These are phyloP conservation scores for Xylaria sp. DNA, from an alignment of 2,329 filamentous ascomycete species.

Conservation along the genomic window DNA sequence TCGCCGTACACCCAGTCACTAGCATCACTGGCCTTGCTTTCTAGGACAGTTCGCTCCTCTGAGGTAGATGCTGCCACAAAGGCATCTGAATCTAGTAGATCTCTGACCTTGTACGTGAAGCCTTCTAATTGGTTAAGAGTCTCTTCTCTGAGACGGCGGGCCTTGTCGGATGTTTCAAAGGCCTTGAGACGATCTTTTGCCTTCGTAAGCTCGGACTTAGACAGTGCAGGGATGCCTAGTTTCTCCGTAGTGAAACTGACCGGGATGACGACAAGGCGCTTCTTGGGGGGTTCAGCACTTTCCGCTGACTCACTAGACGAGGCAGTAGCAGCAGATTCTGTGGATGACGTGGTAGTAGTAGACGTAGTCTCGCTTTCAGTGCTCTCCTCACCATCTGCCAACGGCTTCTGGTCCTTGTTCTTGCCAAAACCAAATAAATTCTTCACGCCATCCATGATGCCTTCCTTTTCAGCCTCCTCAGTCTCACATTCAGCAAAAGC, in stretches of 20 bases:
- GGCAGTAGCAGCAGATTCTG: conserved; percentile 50
- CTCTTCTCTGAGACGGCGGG: conserved; percentile 82
- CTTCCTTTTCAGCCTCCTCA: conserved; percentile 76
- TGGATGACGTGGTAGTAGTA: conserved; percentile 57
- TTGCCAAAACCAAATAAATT: conserved; percentile 94
- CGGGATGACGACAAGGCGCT: conserved; percentile 66
- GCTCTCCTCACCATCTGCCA: conserved; percentile 70
- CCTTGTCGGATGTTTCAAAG: conserved; percentile 86
- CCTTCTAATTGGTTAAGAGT: conserved; percentile 91
- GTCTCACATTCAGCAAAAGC: conserved; percentile 88
- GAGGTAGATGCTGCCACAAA: conserved; percentile 79
- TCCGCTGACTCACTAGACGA: conserved; percentile 61
- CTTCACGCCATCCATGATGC: conserved; percentile 92
- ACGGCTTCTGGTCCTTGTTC: conserved; percentile 83
- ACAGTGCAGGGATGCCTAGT: conserved; percentile 60
- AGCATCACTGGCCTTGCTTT: conserved; percentile 72
- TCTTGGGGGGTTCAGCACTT: conserved; percentile 66
- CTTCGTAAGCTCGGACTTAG: conserved; percentile 60
- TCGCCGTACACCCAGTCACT: conserved; percentile 94
- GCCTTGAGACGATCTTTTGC: conserved; percentile 78
- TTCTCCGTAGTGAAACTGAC: conserved; percentile 62
- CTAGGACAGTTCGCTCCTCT: conserved; percentile 72
- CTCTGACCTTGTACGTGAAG: conserved; percentile 88
- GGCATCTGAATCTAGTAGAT: conserved; percentile 79
- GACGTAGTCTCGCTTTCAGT: conserved; percentile 59